Conservation (phyloP, 495 filamentous ascomycete genomes). For the Aspergillus affinis region DNA sequence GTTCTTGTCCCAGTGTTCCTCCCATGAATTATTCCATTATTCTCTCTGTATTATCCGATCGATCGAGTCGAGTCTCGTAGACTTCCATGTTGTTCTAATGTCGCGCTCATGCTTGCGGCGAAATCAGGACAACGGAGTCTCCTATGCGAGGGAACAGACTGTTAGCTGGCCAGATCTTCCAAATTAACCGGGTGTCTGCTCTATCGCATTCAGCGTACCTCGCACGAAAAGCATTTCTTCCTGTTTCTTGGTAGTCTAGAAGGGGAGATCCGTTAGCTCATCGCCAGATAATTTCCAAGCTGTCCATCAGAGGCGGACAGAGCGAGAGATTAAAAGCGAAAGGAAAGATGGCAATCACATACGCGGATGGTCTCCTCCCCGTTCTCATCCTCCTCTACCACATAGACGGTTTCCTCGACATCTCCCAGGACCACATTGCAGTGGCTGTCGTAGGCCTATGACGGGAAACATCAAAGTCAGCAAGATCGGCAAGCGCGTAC, state of each 20-base stretch:
- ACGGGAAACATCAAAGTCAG: neutral
- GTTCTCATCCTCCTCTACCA: slow-evolving; percentile 80
- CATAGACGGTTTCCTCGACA: slow-evolving; percentile 94
- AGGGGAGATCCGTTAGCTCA: slow-evolving; percentile 15
- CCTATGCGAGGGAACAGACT: slow-evolving; percentile 47
- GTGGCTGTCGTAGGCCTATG: slow-evolving; percentile 94
- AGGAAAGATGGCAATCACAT: slow-evolving; percentile 34
- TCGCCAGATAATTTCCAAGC: neutral
- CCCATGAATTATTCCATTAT: neutral
- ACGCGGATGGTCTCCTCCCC: slow-evolving; percentile 71
- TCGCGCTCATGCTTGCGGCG: slow-evolving; percentile 60
- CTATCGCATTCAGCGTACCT: slow-evolving; percentile 56
- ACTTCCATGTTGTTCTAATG: neutral
- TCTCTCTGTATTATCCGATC: neutral
- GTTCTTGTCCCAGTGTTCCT: neutral
- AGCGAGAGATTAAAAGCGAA: neutral
- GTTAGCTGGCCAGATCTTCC: slow-evolving; percentile 8
- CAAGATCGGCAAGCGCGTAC: neutral
- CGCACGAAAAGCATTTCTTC: slow-evolving; percentile 99
- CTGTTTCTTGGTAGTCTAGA: slow-evolving; percentile 88
- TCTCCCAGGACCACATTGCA: slow-evolving; percentile 98
- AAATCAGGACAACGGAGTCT: slow-evolving; percentile 95
- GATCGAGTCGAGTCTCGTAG: neutral
- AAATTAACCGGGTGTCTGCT: neutral
- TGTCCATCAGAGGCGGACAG: neutral